phyloP scores from a whole-genome alignment of 768 basidiomycete genomes.

The Pleurotus sapidus region DNA sequence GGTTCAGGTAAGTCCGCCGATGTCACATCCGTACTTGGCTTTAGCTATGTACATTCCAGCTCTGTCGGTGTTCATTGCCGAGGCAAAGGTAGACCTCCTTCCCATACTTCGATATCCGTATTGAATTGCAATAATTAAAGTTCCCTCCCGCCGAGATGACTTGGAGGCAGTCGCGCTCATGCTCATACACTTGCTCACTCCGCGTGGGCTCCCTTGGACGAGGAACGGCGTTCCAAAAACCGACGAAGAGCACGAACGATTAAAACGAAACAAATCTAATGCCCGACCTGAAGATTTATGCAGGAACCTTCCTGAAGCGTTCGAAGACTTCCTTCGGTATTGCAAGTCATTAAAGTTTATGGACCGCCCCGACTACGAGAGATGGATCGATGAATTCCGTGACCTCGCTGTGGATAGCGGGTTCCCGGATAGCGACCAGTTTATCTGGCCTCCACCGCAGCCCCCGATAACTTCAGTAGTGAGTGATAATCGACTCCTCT shows the following conservation, averaged over 20 bases:
- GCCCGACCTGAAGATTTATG: slow-evolving; percentile 68
- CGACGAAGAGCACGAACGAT: slow-evolving; percentile 54
- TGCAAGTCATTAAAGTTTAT: slow-evolving; percentile 66
- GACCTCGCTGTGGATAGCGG: slow-evolving; percentile 60
- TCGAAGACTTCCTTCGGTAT: slow-evolving; percentile 76
- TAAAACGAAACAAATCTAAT: slow-evolving; percentile 62
- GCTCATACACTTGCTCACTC: slow-evolving; percentile 78
- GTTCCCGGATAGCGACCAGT: slow-evolving; percentile 53
- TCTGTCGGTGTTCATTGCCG: slow-evolving; percentile 77
- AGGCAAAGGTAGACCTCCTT: slow-evolving; percentile 52
- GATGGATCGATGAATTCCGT: slow-evolving; percentile 65
- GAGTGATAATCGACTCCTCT: background rate
- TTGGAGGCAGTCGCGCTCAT: slow-evolving; percentile 75
- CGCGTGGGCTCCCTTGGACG: slow-evolving; percentile 75
- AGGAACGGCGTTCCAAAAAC: slow-evolving; percentile 78
- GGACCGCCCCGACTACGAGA: slow-evolving; percentile 65
- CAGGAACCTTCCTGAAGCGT: slow-evolving; percentile 62
- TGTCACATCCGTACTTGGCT: no score
- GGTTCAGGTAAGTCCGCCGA: slow-evolving; percentile 54
- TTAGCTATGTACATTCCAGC: slow-evolving; percentile 20
- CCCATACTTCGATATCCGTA: no score
- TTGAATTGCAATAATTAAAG: slow-evolving; percentile 30
- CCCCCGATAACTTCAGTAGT: slow-evolving; percentile 19
- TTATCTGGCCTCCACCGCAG: slow-evolving; percentile 72
- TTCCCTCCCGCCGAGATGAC: slow-evolving; percentile 77